Conservation (phyloP, 805 yeast species). For the Osmozyma mogii region DNA sequence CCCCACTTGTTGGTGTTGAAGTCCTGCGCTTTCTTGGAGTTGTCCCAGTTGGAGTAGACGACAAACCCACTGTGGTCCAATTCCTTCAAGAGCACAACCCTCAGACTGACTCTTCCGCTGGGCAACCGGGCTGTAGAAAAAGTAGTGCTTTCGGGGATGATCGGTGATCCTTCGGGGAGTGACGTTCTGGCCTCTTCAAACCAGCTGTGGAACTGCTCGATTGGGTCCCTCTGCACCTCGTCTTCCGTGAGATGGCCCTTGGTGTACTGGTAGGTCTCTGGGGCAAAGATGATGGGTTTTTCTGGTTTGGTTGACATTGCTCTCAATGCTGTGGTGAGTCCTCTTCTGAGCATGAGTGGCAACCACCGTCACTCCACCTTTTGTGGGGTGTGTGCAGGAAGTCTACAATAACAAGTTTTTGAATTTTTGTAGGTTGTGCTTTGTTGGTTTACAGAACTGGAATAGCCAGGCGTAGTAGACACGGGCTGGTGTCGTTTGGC, state of each 20-base stretch:
- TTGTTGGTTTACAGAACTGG: no score
- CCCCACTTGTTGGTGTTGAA: conserved; percentile 67
- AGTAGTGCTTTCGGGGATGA: conserved; percentile 74
- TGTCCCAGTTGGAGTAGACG: conserved; percentile 85
- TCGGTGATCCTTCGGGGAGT: conserved; percentile 35
- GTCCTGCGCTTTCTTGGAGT: conserved; percentile 75
- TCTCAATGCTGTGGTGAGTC: background rate
- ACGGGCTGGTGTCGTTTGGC: no score
- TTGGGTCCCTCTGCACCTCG: conserved; percentile 54
- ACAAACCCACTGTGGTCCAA: conserved; percentile 79
- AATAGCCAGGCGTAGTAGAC: no score
- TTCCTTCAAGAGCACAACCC: conserved; percentile 84
- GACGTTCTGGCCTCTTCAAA: conserved; percentile 62
- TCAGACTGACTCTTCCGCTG: conserved; percentile 79
- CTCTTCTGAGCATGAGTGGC: no score
- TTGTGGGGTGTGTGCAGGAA: no score
- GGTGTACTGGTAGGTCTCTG: conserved; percentile 81
- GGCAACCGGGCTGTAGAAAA: conserved; percentile 88
- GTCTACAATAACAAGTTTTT: no score
- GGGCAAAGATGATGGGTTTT: conserved; percentile 54
- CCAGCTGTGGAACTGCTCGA: conserved; percentile 78
- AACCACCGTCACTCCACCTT: no score
- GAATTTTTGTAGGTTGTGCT: no score
- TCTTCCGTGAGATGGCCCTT: conserved; percentile 50
- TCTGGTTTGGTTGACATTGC: conserved; percentile 7